Evolutionary conservation across 1,139 yeast genomes (phyloP).

Genomic region (Suhomyces chickasaworum): DNA sequence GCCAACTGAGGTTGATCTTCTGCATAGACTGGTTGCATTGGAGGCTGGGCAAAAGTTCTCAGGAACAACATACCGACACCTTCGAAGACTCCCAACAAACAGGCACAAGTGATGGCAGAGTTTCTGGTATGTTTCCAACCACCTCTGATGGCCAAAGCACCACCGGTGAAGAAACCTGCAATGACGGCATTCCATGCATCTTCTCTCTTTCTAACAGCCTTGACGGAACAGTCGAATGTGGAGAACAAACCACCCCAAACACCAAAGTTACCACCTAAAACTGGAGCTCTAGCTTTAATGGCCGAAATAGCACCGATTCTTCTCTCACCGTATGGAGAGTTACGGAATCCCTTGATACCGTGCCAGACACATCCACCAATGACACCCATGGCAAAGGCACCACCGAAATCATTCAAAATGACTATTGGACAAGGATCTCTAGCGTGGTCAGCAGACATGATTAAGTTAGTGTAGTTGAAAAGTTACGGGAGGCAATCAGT

Average conservation of each 20-base stretch:
- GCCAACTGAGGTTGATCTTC: constrained; percentile 56
- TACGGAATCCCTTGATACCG: constrained; percentile 97
- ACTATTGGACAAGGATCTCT: constrained; percentile 99
- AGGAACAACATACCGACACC: constrained; percentile 98
- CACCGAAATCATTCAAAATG: constrained; percentile 94
- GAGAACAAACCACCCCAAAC: constrained; percentile 99
- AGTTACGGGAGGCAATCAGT: constrained; percentile 5
- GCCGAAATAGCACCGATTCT: constrained; percentile 87
- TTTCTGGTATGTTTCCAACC: constrained; percentile 98
- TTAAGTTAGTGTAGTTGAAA: constrained; percentile 11
- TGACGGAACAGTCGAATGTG: constrained; percentile 92
- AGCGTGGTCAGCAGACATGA: constrained; percentile 91
- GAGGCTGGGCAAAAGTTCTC: constrained; percentile 87
- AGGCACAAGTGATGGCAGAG: constrained; percentile 96
- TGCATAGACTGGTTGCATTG: constrained; percentile 75
- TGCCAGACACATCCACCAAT: constrained; percentile 99
- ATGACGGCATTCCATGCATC: constrained; percentile 98
- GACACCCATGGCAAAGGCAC: constrained; percentile 98
- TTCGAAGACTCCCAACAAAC: constrained; percentile 93
- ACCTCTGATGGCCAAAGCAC: constrained; percentile 96
- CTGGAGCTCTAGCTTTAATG: constrained; percentile 95
- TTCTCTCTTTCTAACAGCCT: constrained; percentile 94
- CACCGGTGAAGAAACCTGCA: constrained; percentile 99
- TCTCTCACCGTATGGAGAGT: constrained; percentile 96
- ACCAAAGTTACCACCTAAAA: constrained; percentile 98